These are phyloP conservation scores for Saraca asoca DNA, from an alignment of 331 rosid species.

Conservation along the genomic window DNA sequence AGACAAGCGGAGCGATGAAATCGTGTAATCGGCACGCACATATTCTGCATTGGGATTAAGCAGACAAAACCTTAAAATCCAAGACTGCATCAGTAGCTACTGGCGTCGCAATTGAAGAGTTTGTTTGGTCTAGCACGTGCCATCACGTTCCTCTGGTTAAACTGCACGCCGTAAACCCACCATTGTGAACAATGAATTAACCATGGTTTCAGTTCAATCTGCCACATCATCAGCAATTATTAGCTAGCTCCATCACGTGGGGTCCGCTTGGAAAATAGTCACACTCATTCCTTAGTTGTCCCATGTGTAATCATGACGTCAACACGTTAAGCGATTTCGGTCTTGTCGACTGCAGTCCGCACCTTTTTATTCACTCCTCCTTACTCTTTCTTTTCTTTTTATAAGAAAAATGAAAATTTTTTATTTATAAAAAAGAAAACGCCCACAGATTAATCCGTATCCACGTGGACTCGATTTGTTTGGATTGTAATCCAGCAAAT, in stretches of 20 bases:
- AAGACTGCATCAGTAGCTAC: slow-evolving; percentile 21
- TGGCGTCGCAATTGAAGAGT: slow-evolving; percentile 62
- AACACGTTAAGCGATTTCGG: background rate
- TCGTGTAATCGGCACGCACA: too few species aligned
- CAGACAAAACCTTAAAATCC: slow-evolving; percentile 16
- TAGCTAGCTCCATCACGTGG: slow-evolving; percentile 13
- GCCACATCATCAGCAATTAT: slow-evolving; percentile 28
- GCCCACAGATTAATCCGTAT: too few species aligned
- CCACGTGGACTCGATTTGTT: too few species aligned
- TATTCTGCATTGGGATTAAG: background rate
- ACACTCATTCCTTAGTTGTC: background rate
- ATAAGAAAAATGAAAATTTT: too few species aligned
- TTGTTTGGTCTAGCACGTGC: slow-evolving; percentile 42
- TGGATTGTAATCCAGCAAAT: too few species aligned
- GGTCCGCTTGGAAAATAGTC: slow-evolving; percentile 14
- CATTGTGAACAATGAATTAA: slow-evolving; percentile 24
- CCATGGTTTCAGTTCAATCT: background rate
- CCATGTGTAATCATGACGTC: slow-evolving; percentile 39
- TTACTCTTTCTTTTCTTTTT: too few species aligned
- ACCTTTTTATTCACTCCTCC: too few species aligned
- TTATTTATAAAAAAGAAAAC: too few species aligned
- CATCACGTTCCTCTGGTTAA: slow-evolving; percentile 30
- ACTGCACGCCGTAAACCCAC: slow-evolving; percentile 37
- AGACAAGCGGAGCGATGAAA: too few species aligned
- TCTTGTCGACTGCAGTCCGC: background rate